Evolutionary conservation across 768 basidiomycete species (phyloP).

Genomic region (Mrakia blollopis): DNA sequence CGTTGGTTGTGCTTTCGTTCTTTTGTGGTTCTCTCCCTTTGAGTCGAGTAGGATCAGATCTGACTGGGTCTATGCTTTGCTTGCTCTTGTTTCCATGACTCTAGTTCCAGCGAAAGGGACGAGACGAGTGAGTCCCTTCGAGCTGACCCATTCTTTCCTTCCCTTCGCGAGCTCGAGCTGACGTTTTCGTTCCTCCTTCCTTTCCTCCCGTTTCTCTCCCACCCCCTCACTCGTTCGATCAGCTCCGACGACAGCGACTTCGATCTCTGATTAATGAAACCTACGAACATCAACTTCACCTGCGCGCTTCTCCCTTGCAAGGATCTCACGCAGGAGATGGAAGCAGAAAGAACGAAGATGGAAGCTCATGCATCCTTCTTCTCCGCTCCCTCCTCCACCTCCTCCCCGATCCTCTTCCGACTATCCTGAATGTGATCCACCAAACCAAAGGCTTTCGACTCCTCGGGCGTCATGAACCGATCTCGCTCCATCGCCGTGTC

Average conservation of each 20-base stretch:
- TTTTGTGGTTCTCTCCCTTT: not conserved
- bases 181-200: not conserved
- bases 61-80: not conserved
- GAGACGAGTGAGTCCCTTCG: slow-evolving; percentile 7
- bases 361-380: not conserved
- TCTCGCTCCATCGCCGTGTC: slow-evolving; percentile 87
- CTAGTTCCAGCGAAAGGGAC: slow-evolving; percentile 20
- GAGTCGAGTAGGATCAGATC: not conserved
- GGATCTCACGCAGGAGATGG: not conserved
- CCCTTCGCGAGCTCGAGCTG: not conserved
- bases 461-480: slow-evolving; percentile 94
- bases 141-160: no score
- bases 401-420: not conserved
- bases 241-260: slow-evolving; percentile 31
- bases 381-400: slow-evolving; percentile 11
- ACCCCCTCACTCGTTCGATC: no score
- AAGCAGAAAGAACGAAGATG: not conserved
- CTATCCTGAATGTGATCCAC: slow-evolving; percentile 81
- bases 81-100: not conserved
- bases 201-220: no score
- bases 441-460: slow-evolving; percentile 85
- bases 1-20: no score
- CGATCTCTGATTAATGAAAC: slow-evolving; percentile 13
- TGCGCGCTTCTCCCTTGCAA: not conserved
- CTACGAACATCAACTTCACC: not conserved